Evolutionary conservation across 371 early-diverging fungal species (phyloP), one percentile per base, ranked within the genome.

Genomic region (Mortierella sp.): DNA sequence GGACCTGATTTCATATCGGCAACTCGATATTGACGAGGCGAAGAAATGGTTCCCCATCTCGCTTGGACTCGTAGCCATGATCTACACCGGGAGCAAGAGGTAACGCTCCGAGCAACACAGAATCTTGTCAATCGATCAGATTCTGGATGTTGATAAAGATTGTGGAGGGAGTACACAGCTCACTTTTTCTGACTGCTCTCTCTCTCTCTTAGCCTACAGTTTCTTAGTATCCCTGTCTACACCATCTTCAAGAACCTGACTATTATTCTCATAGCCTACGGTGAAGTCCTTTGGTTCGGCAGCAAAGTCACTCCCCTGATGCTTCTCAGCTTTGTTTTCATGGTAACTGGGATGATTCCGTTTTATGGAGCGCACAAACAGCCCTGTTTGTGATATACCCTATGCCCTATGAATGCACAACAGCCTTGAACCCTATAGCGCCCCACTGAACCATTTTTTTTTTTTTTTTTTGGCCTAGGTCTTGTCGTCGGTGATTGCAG

Each of bases 231-330:
- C 60, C 95, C 99, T 12, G 81, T 99, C 10, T 99, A 97, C 73
- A 99, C 99, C 28, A 90, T 99, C 51, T 97, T 99, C 82, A 99
- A 99, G 83, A 99, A 99, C 84, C 70, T 97, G 65, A 96, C 98
- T 28, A 98, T 99, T 61, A 96, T 99, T 62, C 71, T 98, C 30
- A 94, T 97, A 67, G 99, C 99, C 10, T 93, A 96, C 64, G 94
- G 95, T 31, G 99, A 99, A 79, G 87, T 87, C 5, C 73, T 87
- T 42, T 90, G 94, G 83, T 95, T 95, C 71, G 86, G 86, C 8
- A 94, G 94, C 42, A 80, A 83, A 16, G 92, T 96, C 7, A 90
- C 93, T 0, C 82, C 85, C 47, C 64, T 93, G 73, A 95, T 96
- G 89, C 80, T 95, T 47, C 52, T 89, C 10, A 91, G 95, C 21